A percentile compares a stretch with the other conserved stretches of the same genome.
These are phyloP conservation scores for Clitopilus passeckerianus DNA, from an alignment of 768 basidiomycete species.

Conservation along the genomic window DNA sequence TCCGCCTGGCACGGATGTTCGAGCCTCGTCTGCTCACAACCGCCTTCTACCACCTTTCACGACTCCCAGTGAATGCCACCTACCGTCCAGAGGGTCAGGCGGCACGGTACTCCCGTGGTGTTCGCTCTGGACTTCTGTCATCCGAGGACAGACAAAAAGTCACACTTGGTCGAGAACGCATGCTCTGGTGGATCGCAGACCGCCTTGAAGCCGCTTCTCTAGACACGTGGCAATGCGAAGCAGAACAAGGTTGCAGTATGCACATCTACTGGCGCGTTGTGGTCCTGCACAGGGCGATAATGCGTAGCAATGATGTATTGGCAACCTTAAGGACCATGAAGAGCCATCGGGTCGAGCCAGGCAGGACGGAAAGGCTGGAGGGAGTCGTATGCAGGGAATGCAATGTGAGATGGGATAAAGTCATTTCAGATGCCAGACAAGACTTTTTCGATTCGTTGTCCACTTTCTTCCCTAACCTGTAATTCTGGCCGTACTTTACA, in stretches of 20 bases:
- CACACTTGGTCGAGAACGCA: constrained; percentile 16
- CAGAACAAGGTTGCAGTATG: constrained; percentile 11
- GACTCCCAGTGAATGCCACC: constrained; percentile 15
- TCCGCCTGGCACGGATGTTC: constrained; percentile 18
- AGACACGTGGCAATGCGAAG: constrained; percentile 16
- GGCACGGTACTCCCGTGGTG: constrained; percentile 14
- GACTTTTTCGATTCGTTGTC: constrained; percentile 17
- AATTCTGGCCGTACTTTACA: neutral
- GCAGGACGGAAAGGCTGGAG: constrained; percentile 15
- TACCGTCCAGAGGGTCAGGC: constrained; percentile 15
- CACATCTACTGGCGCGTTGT: constrained; percentile 19
- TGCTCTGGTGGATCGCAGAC: constrained; percentile 16
- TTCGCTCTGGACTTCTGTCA: constrained; percentile 13
- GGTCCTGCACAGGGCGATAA: constrained; percentile 15
- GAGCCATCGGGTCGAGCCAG: constrained; percentile 17
- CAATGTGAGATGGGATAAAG: constrained; percentile 17
- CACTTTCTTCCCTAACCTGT: constrained; percentile 18
- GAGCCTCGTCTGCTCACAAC: constrained; percentile 13
- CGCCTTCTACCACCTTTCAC: constrained; percentile 16
- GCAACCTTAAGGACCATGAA: constrained; percentile 16
- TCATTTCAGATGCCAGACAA: constrained; percentile 15
- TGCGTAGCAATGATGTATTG: constrained; percentile 16
- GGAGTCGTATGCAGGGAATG: constrained; percentile 17
- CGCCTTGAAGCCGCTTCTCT: constrained; percentile 13
- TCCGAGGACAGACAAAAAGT: constrained; percentile 16